Conservation (phyloP, 352 stramenopile species). For the Phytophthora podocarpi region DNA sequence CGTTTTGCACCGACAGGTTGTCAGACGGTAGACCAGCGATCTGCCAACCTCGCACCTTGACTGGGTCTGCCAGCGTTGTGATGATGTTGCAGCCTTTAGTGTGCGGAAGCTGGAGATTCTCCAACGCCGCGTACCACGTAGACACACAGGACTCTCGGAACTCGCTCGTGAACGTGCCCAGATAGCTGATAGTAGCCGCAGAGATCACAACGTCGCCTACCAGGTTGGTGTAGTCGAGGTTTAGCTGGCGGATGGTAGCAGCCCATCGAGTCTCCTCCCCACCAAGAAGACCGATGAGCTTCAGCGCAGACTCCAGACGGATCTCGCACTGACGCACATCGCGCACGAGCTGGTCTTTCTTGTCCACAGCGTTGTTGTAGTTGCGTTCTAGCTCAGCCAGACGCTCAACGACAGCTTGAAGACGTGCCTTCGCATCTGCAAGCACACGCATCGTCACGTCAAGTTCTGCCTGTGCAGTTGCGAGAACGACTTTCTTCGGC, state of each 20-base stretch:
- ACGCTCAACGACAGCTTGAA: slow-evolving; percentile 87
- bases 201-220: slow-evolving; percentile 93
- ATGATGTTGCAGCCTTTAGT: slow-evolving; percentile 87
- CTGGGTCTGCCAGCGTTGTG: slow-evolving; percentile 89
- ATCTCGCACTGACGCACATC: slow-evolving; percentile 87
- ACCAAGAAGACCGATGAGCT: slow-evolving; percentile 90
- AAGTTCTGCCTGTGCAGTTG: slow-evolving; percentile 79
- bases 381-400: slow-evolving; percentile 91
- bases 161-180: slow-evolving; percentile 93
- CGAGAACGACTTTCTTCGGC: slow-evolving; percentile 90
- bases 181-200: slow-evolving; percentile 92
- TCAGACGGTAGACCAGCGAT: slow-evolving; percentile 92
- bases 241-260: slow-evolving; percentile 84
- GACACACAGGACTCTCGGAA: slow-evolving; percentile 88
- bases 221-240: slow-evolving; percentile 85
- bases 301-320: slow-evolving; percentile 88
- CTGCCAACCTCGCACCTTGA: slow-evolving; percentile 91
- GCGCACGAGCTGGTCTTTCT: slow-evolving; percentile 85
- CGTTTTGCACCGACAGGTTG: slow-evolving; percentile 92
- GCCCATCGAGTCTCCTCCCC: slow-evolving; percentile 91
- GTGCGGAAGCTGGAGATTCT: slow-evolving; percentile 77
- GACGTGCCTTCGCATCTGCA: slow-evolving; percentile 79
- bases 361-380: slow-evolving; percentile 86
- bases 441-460: slow-evolving; percentile 90
- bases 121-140: slow-evolving; percentile 84